phyloP scores from a whole-genome alignment of 208 protist species.

The Novymonas esmeraldas region DNA sequence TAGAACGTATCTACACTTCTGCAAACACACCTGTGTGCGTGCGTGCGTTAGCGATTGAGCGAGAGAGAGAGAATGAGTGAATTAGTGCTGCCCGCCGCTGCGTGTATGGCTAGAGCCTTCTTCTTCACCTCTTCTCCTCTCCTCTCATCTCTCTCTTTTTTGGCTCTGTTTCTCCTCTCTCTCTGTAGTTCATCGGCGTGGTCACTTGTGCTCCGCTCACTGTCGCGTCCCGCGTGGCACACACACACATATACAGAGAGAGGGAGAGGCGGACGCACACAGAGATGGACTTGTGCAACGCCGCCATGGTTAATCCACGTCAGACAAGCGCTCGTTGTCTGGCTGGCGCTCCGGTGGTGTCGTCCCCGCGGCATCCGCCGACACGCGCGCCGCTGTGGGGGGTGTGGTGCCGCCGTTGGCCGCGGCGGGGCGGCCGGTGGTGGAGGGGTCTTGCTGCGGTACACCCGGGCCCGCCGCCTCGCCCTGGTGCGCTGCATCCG shows the following conservation, averaged over 20 bases:
- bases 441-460: constrained; percentile 5
- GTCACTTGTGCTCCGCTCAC: too few relatives aligned
- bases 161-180: too few relatives aligned
- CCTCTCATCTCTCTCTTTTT: too few relatives aligned
- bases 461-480: neutral
- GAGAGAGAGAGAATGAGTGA: too few relatives aligned
- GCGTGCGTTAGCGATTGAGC: too few relatives aligned
- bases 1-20: too few relatives aligned
- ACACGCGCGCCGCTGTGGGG: neutral
- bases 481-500: neutral
- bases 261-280: neutral
- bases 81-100: too few relatives aligned
- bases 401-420: neutral
- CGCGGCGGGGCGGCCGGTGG: constrained; percentile 4
- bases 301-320: constrained; percentile 31
- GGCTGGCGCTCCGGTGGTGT: constrained; percentile 26
- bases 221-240: too few relatives aligned
- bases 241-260: neutral
- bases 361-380: neutral
- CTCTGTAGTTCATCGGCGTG: too few relatives aligned
- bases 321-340: constrained; percentile 36
- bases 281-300: neutral
- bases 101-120: too few relatives aligned
- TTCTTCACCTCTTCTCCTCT: too few relatives aligned
- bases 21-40: too few relatives aligned